A percentile compares a stretch with the other conserved stretches of the same genome.
Evolutionary conservation across 768 basidiomycete species (phyloP).

Genomic region (Imleria badia): DNA sequence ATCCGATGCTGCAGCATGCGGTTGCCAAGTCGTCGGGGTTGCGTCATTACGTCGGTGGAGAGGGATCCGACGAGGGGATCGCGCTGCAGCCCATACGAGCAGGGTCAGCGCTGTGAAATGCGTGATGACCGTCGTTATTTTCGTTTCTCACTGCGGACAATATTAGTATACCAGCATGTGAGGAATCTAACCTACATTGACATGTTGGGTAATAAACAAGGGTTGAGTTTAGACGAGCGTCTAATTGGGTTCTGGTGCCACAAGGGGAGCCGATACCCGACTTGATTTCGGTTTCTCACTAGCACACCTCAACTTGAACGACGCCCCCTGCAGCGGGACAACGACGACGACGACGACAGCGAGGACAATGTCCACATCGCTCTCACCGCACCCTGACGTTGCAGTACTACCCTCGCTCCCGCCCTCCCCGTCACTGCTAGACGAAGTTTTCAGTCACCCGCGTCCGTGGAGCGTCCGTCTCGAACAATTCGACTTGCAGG

Average conservation of each 20-base stretch:
- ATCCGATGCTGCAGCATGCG: slow-evolving; percentile 53
- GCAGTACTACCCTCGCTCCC: slow-evolving; percentile 34
- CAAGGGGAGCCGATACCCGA: slow-evolving; percentile 16
- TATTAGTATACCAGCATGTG: too few relatives aligned
- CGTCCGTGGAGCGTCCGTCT: slow-evolving; percentile 34
- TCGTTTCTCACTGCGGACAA: background rate
- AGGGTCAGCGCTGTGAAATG: too few relatives aligned
- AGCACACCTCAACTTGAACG: background rate
- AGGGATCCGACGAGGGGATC: background rate
- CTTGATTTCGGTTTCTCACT: background rate
- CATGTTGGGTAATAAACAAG: too few relatives aligned
- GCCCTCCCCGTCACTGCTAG: slow-evolving; percentile 37
- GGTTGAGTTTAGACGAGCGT: slow-evolving; percentile 35
- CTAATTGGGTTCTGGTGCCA: slow-evolving; percentile 5
- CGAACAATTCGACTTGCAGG: slow-evolving; percentile 19
- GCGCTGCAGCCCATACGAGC: too few relatives aligned
- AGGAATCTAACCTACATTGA: too few relatives aligned
- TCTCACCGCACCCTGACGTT: slow-evolving; percentile 10
- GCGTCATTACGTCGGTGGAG: slow-evolving; percentile 26
- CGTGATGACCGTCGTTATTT: background rate
- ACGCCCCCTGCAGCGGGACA: background rate
- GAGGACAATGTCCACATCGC: slow-evolving; percentile 18
- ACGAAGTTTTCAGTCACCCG: slow-evolving; percentile 45
- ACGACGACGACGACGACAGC: slow-evolving; percentile 15
- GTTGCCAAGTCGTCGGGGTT: slow-evolving; percentile 47